Conservation (phyloP, 352 stramenopile species). For the Globisporangium heterothallicum region DNA sequence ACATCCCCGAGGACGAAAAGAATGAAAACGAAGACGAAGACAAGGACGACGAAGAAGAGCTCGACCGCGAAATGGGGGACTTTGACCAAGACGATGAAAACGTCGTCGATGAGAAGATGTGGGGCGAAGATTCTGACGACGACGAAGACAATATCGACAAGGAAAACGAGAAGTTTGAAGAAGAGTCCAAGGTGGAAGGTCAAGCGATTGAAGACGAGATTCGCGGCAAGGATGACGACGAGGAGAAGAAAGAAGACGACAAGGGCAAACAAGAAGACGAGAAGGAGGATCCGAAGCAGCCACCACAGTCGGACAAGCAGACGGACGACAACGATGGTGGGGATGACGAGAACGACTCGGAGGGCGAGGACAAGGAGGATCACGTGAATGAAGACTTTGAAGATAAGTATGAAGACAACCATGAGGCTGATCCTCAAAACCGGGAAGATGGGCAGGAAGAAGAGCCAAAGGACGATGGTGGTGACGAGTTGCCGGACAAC, state of each 20-base stretch:
- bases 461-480: slow-evolving; percentile 52
- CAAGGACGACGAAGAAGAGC: slow-evolving; percentile 90
- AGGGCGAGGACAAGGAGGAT: slow-evolving; percentile 70
- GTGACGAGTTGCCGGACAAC: slow-evolving; percentile 74
- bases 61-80: slow-evolving; percentile 99
- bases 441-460: slow-evolving; percentile 47
- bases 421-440: slow-evolving; percentile 52
- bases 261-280: slow-evolving; percentile 48
- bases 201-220: slow-evolving; percentile 86
- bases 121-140: slow-evolving; percentile 91
- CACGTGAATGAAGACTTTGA: slow-evolving; percentile 90
- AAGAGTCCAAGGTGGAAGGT: slow-evolving; percentile 77
- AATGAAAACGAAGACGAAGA: slow-evolving; percentile 84
- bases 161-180: slow-evolving; percentile 93
- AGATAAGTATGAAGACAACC: slow-evolving; percentile 78
- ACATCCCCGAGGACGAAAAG: slow-evolving; percentile 92
- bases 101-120: slow-evolving; percentile 99
- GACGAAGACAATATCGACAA: slow-evolving; percentile 94
- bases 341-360: slow-evolving; percentile 31
- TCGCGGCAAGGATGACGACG: slow-evolving; percentile 83
- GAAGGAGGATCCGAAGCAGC: slow-evolving; percentile 26
- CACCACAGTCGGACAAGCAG: slow-evolving; percentile 46
- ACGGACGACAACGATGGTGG: slow-evolving; percentile 35
- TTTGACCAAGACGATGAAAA: slow-evolving; percentile 95
- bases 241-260: slow-evolving; percentile 77